Conservation (phyloP, 2,329 filamentous ascomycete genomes). For the Periconia sp. region DNA sequence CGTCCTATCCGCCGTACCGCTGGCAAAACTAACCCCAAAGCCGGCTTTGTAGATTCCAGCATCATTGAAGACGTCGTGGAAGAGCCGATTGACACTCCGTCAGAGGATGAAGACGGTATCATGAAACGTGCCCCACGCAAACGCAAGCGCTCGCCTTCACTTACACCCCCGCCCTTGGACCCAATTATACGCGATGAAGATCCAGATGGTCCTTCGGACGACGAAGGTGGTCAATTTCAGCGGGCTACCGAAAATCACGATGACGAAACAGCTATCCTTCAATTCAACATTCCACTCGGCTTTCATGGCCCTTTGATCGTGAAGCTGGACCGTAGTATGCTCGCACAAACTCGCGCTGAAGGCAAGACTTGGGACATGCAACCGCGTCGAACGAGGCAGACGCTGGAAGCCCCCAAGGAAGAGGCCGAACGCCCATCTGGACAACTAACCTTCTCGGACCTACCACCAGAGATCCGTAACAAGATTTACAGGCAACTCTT, state of each 20-base stretch:
- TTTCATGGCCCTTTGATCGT: conserved; percentile 50
- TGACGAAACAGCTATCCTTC: conserved; percentile 38
- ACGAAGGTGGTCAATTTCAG: conserved; percentile 22
- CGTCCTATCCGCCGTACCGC: conserved; percentile 47
- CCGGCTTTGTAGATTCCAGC: conserved; percentile 46
- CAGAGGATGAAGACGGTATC: conserved; percentile 37
- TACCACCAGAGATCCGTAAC: conserved; percentile 50
- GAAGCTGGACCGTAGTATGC: conserved; percentile 39
- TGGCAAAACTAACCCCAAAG: conserved; percentile 35
- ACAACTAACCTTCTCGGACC: conserved; percentile 25
- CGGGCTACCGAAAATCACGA: conserved; percentile 9
- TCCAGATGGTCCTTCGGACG: conserved; percentile 30
- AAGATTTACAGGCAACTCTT: conserved; percentile 51
- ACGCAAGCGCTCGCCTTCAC: conserved; percentile 38
- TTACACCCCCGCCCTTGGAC: conserved; percentile 36
- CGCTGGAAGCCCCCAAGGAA: not conserved
- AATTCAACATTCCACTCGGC: conserved; percentile 50
- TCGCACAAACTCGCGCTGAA: conserved; percentile 17
- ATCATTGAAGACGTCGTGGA: conserved; percentile 38
- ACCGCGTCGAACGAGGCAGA: conserved; percentile 4
- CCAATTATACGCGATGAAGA: conserved; percentile 34
- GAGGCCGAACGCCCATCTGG: not conserved
- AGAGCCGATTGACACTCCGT: conserved; percentile 21
- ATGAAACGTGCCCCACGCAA: conserved; percentile 26
- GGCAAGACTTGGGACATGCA: conserved; percentile 19